Conservation (phyloP, 768 basidiomycete genomes). For the Lactifluus subvellereus region DNA sequence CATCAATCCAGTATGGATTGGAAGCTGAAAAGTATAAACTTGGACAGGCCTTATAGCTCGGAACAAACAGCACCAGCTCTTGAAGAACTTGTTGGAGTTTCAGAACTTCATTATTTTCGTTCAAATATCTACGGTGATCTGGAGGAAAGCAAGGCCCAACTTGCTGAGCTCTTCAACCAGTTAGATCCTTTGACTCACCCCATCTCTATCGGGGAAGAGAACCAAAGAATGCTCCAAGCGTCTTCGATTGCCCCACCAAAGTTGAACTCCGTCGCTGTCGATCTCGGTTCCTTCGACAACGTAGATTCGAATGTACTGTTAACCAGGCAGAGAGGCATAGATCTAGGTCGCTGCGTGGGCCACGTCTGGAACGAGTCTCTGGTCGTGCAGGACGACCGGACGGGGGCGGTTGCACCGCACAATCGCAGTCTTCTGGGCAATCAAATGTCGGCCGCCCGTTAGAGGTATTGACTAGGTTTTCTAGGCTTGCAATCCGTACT, state of each 20-base stretch:
- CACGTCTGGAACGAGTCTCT: not conserved
- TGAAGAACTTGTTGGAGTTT: conserved; percentile 17
- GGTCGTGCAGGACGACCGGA: not conserved
- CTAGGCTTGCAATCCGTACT: not conserved
- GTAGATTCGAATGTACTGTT: conserved; percentile 5
- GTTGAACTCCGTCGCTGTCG: not conserved
- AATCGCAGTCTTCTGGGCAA: not conserved
- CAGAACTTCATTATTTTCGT: not conserved
- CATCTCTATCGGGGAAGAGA: conserved; percentile 7
- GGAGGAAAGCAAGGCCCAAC: not conserved
- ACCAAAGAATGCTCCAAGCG: not conserved
- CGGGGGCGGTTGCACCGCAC: not conserved
- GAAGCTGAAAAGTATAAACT: conserved; percentile 2
- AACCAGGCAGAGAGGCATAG: conserved; percentile 11
- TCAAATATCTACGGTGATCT: not conserved
- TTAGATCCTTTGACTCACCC: not conserved
- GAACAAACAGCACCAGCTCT: conserved; percentile 9
- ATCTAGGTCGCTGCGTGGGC: not conserved
- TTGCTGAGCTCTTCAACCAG: not conserved
- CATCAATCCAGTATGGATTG: not conserved
- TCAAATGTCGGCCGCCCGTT: not conserved
- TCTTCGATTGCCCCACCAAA: not conserved
- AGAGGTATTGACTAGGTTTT: conserved; percentile 3
- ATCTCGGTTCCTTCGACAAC: not conserved
- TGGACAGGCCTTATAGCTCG: conserved; percentile 10